Base-by-base conservation (phyloP, 1,139 yeast species). In the Yamadazyma atmosphaerica region DNA sequence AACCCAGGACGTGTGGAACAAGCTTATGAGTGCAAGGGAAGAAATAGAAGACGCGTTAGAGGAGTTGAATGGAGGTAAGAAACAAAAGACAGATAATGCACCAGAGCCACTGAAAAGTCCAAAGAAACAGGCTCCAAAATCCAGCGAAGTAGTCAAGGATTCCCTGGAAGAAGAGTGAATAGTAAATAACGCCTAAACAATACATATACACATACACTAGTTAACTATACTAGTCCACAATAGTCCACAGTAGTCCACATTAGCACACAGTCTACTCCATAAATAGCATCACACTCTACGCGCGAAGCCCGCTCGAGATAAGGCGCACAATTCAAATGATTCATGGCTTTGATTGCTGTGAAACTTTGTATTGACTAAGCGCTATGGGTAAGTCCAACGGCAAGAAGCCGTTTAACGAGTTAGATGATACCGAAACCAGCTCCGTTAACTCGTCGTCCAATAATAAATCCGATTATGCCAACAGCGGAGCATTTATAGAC, bases 1-100 rank as follows among this genome's bases (percentile, higher is more conserved):
- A 41, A 83, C 89, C 1, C 81, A 75, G 48, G 94, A 81, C 15
- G 72, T 75, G 25, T 88, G 94, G 86, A 65, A 63, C 34, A 70
- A 65, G 39, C 61, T 88, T 32, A 49, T 81, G 38, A 76, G 69
- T 25, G 65, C 73, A 32, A 61, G 70, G n/a, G 74, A 68, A n/a
- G 71, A 74, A 40, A 80, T 88, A 32, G 69, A 79, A 36, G 77
- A 66, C 13, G 90, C 90, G 0, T 61, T 86, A 49, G 74, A 66
- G 34, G 58, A 58, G 28, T 58, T 81, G 47, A 77, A 74, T 15
- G 69, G 22, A 19, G 22, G 22, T 6, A 19, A 19, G 22, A 19
- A 9, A 19, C 6, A 6, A 19, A 19, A 19, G 22, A 6, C 22
- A 19, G 22, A 19, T 6, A 19, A 19, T 6, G 11, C 14, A 33